Conservation (phyloP, 805 yeast genomes). For the Wickerhamiella hasegawae region DNA sequence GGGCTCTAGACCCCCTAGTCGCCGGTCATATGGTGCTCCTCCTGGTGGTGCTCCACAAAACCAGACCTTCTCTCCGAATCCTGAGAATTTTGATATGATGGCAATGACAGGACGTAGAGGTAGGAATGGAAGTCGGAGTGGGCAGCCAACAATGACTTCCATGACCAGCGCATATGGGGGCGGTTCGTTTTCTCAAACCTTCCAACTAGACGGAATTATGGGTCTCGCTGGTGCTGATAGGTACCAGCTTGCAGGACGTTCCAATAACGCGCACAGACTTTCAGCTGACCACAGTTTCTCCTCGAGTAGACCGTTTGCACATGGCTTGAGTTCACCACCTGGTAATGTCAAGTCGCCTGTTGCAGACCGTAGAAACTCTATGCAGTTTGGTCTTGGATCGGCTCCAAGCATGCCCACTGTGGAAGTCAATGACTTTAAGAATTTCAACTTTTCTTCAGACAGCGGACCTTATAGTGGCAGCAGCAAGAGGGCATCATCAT, state of each 20-base stretch:
- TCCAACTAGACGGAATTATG: constrained; percentile 20
- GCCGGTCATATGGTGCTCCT: no score
- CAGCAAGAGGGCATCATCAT: neutral
- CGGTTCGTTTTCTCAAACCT: constrained; percentile 10
- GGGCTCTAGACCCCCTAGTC: no score
- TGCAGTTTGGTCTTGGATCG: no score
- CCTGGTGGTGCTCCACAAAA: no score
- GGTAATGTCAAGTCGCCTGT: no score
- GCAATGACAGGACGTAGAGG: constrained; percentile 2
- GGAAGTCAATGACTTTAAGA: constrained; percentile 7
- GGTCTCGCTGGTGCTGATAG: constrained; percentile 14
- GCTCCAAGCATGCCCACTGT: neutral
- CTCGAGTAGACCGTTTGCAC: constrained; percentile 5
- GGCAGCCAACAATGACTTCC: no score
- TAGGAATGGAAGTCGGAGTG: neutral
- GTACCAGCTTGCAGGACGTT: constrained; percentile 16
- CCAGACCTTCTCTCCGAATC: no score
- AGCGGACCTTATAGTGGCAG: neutral
- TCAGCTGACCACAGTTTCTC: constrained; percentile 4
- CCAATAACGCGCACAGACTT: neutral
- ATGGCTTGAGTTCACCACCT: no score
- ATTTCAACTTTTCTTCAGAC: constrained; percentile 12
- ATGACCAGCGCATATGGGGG: neutral
- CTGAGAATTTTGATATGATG: constrained; percentile 9
- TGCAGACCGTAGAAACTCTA: no score